Conservation (phyloP, 2,329 filamentous ascomycete genomes). For the Cercospora brassicicola region DNA sequence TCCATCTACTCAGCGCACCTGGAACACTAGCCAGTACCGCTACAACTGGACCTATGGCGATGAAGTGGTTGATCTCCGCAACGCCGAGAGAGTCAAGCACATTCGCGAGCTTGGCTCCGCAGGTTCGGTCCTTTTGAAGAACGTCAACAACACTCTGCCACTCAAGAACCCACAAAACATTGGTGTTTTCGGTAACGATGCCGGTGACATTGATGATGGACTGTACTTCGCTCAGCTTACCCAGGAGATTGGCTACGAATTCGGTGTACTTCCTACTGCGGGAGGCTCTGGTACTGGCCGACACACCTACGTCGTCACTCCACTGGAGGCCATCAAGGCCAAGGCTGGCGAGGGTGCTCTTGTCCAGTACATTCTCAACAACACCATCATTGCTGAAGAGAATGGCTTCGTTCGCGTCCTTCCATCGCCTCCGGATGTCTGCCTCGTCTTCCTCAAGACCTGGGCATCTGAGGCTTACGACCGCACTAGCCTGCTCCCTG, state of each 20-base stretch:
- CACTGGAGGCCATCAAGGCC: slow-evolving; percentile 46
- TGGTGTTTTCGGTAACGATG: slow-evolving; percentile 53
- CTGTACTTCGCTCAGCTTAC: slow-evolving; percentile 39
- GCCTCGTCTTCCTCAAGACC: slow-evolving; percentile 61
- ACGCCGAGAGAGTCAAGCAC: slow-evolving; percentile 36
- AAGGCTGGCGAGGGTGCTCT: slow-evolving; percentile 38
- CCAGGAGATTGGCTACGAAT: slow-evolving; percentile 38
- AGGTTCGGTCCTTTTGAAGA: slow-evolving; percentile 52
- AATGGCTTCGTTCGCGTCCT: slow-evolving; percentile 42
- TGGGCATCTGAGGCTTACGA: slow-evolving; percentile 51
- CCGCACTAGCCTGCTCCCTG: slow-evolving; percentile 43
- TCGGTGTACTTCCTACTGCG: slow-evolving; percentile 49
- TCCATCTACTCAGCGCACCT: slow-evolving; percentile 25
- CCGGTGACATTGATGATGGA: slow-evolving; percentile 52
- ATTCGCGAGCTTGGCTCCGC: slow-evolving; percentile 47
- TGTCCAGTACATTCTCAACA: slow-evolving; percentile 51
- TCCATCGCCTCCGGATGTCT: slow-evolving; percentile 50
- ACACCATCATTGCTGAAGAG: slow-evolving; percentile 36
- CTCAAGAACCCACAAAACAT: slow-evolving; percentile 54
- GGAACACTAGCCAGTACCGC: slow-evolving; percentile 52
- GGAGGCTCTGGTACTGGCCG: slow-evolving; percentile 47
- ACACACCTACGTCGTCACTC: slow-evolving; percentile 43
- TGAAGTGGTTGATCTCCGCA: slow-evolving; percentile 42
- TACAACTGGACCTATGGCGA: slow-evolving; percentile 40
- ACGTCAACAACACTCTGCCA: slow-evolving; percentile 52